Base-by-base conservation (phyloP, 2,329 filamentous ascomycete genomes). In the Fusarium haematococcum region DNA sequence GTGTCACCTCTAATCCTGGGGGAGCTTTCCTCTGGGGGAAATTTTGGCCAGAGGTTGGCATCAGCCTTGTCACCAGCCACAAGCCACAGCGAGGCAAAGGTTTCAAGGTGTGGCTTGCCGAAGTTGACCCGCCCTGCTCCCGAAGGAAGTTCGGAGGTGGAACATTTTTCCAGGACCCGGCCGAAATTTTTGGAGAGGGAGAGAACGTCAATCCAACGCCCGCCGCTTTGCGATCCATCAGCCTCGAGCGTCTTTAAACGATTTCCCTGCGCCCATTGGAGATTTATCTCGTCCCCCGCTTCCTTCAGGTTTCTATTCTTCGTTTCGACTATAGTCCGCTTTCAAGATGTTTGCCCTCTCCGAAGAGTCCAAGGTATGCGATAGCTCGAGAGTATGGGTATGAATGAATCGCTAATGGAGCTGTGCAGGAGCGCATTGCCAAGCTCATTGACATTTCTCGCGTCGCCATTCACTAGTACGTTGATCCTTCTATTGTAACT, bases 401-500 rank as follows among this genome's bases (percentile, higher is more conserved):
- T 43, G 52, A 52, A 57, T 56, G 16, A 27, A 66, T 68, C 30
- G 25, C 65, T 78, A 65, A 78, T 30, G 13, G 20, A 27, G 48
- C 35, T 41, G 41, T 60, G 77, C 79, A 98, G 96, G 97, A 99
- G 92, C 95, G 97, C 89, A 98, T 99, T 86, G 92, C 94, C 81
- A 96, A 95, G 89, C 90, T 98, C 87, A 97, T 99, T 84, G 97
- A 98, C 85, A 88, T 98, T 83, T 97, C 95, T 73, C 92, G 95
- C 81, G 92, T 98, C 80, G 95, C 94, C 69, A 93, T 99, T 81
- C 97, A 99, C 88, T 99, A 98, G 95, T 97, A 91, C 77, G 93
- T 82, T 32, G 61, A 10, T 20, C 1, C 45, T 43, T 48, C 1
- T 3, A 11, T 43, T 14, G 10, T 61, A 37, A 41, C 23, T 54